Percentiles rank a stretch among this genome's conserved stretches.
Conservation (phyloP, 2,329 filamentous ascomycete species). For the Aspergillus jensenii region DNA sequence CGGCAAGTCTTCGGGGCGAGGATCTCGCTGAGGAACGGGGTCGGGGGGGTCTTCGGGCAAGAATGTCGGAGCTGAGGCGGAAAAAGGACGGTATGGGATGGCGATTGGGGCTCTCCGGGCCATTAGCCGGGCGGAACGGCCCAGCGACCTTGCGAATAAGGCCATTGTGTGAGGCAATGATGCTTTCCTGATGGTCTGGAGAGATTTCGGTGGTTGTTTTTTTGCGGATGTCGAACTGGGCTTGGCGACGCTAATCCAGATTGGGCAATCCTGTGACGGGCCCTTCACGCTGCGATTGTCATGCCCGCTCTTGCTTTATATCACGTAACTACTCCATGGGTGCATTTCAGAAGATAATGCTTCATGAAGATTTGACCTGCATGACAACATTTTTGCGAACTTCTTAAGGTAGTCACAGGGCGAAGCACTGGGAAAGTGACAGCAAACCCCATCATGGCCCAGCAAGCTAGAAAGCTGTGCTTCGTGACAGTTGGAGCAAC, state of each 20-base stretch:
- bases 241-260: conserved; percentile 23
- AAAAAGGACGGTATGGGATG: conserved; percentile 32
- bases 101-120: conserved; percentile 30
- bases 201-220: conserved; percentile 20
- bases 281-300: not conserved
- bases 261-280: conserved; percentile 7
- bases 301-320: not conserved
- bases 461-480: conserved; percentile 51
- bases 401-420: not conserved
- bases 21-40: conserved; percentile 28
- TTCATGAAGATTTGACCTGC: not conserved
- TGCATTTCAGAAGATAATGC: not conserved
- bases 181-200: conserved; percentile 20
- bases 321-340: not conserved
- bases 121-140: conserved; percentile 35
- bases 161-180: conserved; percentile 36
- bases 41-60: conserved; percentile 34
- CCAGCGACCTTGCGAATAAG: conserved; percentile 38
- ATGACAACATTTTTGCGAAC: not conserved
- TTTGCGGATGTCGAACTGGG: conserved; percentile 20
- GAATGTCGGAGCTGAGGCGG: conserved; percentile 32
- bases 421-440: not conserved
- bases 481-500: conserved; percentile 94
- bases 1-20: conserved; percentile 29
- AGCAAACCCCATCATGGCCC: not conserved